phyloP scores from a whole-genome alignment of 805 yeast species.

The Brettanomyces sp. region DNA sequence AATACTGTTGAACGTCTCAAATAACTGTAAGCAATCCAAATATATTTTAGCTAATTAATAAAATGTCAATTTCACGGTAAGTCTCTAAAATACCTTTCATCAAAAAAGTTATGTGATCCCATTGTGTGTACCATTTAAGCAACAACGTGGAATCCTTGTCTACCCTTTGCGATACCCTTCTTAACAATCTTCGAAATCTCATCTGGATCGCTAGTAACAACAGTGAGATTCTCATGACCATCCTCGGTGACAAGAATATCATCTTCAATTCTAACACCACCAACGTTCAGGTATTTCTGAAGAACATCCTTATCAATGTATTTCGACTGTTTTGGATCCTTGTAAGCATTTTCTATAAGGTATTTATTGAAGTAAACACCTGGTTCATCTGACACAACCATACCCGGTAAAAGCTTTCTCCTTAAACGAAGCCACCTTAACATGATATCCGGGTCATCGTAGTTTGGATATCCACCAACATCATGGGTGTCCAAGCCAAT shows the following conservation, averaged over 20 bases:
- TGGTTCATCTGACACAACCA: slow-evolving; percentile 93
- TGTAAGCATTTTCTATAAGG: slow-evolving; percentile 55
- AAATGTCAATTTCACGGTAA: background rate
- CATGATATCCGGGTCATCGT: slow-evolving; percentile 73
- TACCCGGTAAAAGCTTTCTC: slow-evolving; percentile 57
- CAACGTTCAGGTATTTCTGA: slow-evolving; percentile 74
- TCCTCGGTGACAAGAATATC: slow-evolving; percentile 69
- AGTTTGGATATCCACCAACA: slow-evolving; percentile 83
- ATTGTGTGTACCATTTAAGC: slow-evolving; percentile 4
- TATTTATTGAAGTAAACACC: slow-evolving; percentile 88
- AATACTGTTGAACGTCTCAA: background rate
- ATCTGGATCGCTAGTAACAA: slow-evolving; percentile 75
- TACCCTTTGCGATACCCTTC: slow-evolving; percentile 55
- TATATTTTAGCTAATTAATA: too few species aligned
- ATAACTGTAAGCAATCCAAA: too few species aligned
- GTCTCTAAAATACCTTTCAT: background rate
- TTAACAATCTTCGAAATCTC: slow-evolving; percentile 74
- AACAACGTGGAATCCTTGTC: slow-evolving; percentile 49
- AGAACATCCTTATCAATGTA: slow-evolving; percentile 59
- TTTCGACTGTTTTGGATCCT: slow-evolving; percentile 38
- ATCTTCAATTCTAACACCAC: slow-evolving; percentile 97
- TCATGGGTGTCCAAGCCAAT: slow-evolving; percentile 96
- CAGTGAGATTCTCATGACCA: slow-evolving; percentile 77
- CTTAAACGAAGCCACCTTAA: slow-evolving; percentile 74
- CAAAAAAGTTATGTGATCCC: too few species aligned